Evolutionary conservation across 768 basidiomycete species (phyloP), one percentile per base, ranked within the genome.

Genomic region (Astraeus odoratus): DNA sequence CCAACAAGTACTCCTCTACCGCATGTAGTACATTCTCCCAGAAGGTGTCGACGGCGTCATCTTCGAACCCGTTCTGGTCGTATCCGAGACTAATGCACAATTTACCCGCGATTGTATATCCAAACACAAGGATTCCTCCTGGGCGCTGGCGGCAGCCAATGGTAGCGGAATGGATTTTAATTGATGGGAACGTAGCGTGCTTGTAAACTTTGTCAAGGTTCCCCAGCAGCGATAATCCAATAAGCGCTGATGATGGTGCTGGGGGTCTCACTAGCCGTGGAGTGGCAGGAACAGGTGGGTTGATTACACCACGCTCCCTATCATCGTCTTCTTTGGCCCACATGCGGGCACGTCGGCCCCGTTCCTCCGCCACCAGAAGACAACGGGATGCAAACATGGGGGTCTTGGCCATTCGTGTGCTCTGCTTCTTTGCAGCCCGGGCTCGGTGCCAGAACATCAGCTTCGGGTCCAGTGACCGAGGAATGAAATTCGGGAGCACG

Each of bases 201-300:
- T 81, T 78, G 67, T 90, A 92, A 22, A 82, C 83, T 3, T 77
- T 83, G 58, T 91, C 87, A 42, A 91, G 68, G 57, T 89, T 91
- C 2, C 89, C 88, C 16, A 91, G 71, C 49, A 93, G 71, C 6
- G 88, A 92, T 36, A 90, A 64, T 0, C 88, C 89, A 47, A 90
- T 74, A 38, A 92, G 69, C 8, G 83, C 85, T 1, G 63, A 61
- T 1, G 78, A 80, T 19, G 85, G 80, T 1, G 69, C 65, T n/a
- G n/a, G n/a, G 4, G 64, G 64, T 16, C 29, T 41, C 15, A 15
- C 13, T 5, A 16, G 39, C 10, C 24, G 23, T 39, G 61, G 52
- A 31, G 49, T 24, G 22, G 57, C 37, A 37, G 64, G 53, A 5
- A 53, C 43, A 16, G 59, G 52, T 1, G 57, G 44, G 2, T 65